phyloP scores from a whole-genome alignment of 139 green algal species.

The Tetratostichococcus sp. region DNA sequence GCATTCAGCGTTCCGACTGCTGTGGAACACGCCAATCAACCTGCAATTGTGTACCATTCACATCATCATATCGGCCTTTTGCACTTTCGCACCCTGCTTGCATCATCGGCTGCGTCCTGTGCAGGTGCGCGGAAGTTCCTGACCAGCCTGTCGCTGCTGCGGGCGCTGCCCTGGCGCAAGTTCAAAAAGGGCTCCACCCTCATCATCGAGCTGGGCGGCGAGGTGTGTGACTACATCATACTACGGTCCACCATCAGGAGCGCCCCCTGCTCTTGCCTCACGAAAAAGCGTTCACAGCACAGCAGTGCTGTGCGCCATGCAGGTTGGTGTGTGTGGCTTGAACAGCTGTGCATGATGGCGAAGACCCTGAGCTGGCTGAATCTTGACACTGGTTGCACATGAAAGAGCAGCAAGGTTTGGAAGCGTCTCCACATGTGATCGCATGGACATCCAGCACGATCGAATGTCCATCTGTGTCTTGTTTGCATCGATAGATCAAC shows the following conservation, averaged over 20 bases:
- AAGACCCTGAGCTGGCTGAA: too few species aligned
- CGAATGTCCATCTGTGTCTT: background rate
- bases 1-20: background rate
- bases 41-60: too few species aligned
- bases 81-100: too few species aligned
- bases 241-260: background rate
- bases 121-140: background rate
- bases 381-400: too few species aligned
- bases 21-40: background rate
- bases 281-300: background rate
- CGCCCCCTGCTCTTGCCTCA: background rate
- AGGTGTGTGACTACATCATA: background rate
- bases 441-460: background rate
- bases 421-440: too few species aligned
- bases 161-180: conserved; percentile 81
- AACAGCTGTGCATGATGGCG: too few species aligned
- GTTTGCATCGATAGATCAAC: conserved; percentile 8
- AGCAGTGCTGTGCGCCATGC: too few species aligned
- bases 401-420: too few species aligned
- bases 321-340: too few species aligned
- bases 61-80: too few species aligned
- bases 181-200: conserved; percentile 82
- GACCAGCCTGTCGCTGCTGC: conserved; percentile 30
- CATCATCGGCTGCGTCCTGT: background rate
- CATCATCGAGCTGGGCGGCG: conserved; percentile 57